Base-by-base conservation (phyloP, 768 basidiomycete species). In the Baorangia bicolor region DNA sequence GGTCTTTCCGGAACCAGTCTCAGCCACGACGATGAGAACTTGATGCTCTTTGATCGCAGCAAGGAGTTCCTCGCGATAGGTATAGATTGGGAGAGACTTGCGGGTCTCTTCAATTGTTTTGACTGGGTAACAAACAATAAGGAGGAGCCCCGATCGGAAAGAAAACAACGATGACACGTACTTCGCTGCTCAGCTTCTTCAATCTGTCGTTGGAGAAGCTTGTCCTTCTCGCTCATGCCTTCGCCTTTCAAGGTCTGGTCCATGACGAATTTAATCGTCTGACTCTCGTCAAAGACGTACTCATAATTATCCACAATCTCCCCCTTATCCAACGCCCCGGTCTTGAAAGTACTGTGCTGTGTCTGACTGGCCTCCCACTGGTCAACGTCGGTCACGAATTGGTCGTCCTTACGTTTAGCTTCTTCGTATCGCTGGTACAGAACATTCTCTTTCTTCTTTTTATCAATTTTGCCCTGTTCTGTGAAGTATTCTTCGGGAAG, bases 1-100 rank as follows among this genome's bases (percentile, higher is more conserved):
- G 2, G 97, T 99, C 75, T 99, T 99, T 34, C 97, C 97, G 2
- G 97, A 98, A 23, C 97, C 97, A 0, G 97, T 98, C 74, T 99
- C 97, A 12, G 96, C 97, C 47, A 97, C 94, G 45, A 99, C 94
- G 54, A 99, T 94, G 61, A 99, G 84, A 20, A 98, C 90, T 66
- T 98, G 97, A 66, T 97, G 90, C 34, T 94, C 84, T 40, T 84
- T 83, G 56, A 99, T 88, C 0, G 97, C 97, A 21, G 86, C 82
- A 10, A 99, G 85, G 21, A 98, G 84, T 52, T 93, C 79, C 42
- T 96, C 87, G 48, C 94, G 90, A 75, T 87, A 96, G 13, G 82
- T 77, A 65, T 90, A 98, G 53, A 98, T 95, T 2, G 97, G 97
- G 21, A 99, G 78, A 3, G 87, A 91, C 69, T 97, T 95, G 51